phyloP scores from a whole-genome alignment of 371 early-diverging fungal species.

The Mortierella sp. region DNA sequence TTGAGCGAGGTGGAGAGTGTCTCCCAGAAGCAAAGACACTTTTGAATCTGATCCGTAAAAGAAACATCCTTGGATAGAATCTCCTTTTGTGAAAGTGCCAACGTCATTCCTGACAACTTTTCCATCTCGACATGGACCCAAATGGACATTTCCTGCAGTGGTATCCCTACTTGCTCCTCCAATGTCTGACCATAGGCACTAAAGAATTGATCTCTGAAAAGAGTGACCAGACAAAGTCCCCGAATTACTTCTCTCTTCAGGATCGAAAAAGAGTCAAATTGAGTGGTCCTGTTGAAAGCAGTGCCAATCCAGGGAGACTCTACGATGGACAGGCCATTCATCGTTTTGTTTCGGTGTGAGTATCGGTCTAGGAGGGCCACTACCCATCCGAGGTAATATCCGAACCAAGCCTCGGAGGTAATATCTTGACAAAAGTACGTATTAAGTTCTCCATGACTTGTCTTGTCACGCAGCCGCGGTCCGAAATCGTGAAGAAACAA shows the following conservation, averaged over 20 bases:
- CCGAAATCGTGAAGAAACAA: slow-evolving; percentile 33
- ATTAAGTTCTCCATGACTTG: slow-evolving; percentile 49
- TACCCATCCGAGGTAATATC: slow-evolving; percentile 20
- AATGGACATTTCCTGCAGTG: too few species aligned
- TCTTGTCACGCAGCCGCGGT: slow-evolving; percentile 46
- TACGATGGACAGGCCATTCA: not conserved
- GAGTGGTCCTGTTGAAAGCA: not conserved
- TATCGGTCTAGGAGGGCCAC: slow-evolving; percentile 16
- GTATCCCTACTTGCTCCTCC: too few species aligned
- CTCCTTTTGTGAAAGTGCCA: too few species aligned
- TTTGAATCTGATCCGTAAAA: too few species aligned
- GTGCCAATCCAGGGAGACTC: not conserved
- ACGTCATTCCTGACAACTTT: too few species aligned
- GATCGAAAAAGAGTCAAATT: not conserved
- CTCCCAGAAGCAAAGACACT: too few species aligned
- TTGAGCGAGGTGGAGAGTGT: too few species aligned
- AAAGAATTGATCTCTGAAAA: not conserved
- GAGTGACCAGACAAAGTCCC: not conserved
- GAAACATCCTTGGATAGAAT: too few species aligned
- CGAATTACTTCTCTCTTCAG: not conserved
- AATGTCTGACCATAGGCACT: not conserved
- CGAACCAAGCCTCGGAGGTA: slow-evolving; percentile 27
- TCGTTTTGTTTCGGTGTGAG: not conserved
- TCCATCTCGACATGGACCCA: too few species aligned
- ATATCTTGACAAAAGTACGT: slow-evolving; percentile 21